Percentiles rank a stretch among this genome's conserved stretches.
Conservation (phyloP, 805 yeast species). For the Yarrowia sp. region DNA sequence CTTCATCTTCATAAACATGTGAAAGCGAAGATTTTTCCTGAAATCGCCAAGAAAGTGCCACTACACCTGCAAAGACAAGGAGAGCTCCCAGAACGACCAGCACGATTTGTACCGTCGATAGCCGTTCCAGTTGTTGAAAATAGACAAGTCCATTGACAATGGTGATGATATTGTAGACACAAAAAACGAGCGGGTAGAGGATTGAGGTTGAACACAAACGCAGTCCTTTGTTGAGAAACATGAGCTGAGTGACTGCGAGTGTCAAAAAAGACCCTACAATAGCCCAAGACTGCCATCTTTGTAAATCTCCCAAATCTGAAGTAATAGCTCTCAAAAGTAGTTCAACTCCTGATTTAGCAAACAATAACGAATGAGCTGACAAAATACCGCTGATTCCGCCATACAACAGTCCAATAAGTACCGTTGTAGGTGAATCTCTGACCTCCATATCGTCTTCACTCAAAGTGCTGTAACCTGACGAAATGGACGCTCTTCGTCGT, state of each 20-base stretch:
- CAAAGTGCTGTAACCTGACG: not conserved
- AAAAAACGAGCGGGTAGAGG: conserved; percentile 80
- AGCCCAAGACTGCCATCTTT: conserved; percentile 47
- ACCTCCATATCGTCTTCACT: not conserved
- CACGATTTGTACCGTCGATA: conserved; percentile 40
- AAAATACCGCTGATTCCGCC: conserved; percentile 73
- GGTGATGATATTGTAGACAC: conserved; percentile 72
- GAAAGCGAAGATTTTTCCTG: conserved; percentile 12
- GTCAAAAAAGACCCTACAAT: conserved; percentile 55
- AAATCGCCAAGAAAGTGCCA: conserved; percentile 56
- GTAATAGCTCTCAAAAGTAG: conserved; percentile 50
- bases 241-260: conserved; percentile 69
- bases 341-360: conserved; percentile 83
- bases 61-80: conserved; percentile 56
- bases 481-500: not conserved
- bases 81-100: conserved; percentile 51
- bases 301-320: conserved; percentile 43
- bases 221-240: conserved; percentile 71
- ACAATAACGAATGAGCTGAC: conserved; percentile 79
- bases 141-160: conserved; percentile 64
- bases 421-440: not conserved
- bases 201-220: conserved; percentile 69
- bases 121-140: conserved; percentile 49
- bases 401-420: conserved; percentile 55
- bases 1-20: conserved; percentile 14